Evolutionary conservation across 345 rosid species (phyloP), one percentile per base, ranked within the genome.

Genomic region (Dipteronia dyeriana): DNA sequence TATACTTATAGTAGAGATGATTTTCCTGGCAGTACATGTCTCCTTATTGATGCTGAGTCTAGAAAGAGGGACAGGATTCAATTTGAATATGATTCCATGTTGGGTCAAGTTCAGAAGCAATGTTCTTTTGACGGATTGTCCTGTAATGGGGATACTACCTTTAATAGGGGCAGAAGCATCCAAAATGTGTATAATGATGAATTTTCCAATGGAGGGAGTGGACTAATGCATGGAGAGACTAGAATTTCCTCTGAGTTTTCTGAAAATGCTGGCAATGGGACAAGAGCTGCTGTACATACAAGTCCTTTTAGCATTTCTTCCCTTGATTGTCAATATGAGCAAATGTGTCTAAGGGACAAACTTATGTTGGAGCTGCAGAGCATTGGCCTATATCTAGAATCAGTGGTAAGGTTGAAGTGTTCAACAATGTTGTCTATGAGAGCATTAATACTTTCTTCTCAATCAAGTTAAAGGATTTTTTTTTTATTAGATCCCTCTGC

Each of bases 321-420:
- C 12, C 53, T 66, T 65, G 81, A 84, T 83, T 64, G 82, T 67
- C 79, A 73, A 23, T 86, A 89, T 75, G 78, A 77, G 82, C 84
- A 86, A 16, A 75, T 80, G 51, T 79, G 71, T 77, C 61, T 87
- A 23, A 82, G 84, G 69, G 86, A 85, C 68, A 87, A 70, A 78
- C 81, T 86, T 71, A 54, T 86, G 65, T 51, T 83, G 82, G 92
- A 89, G 81, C 85, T 89, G 70, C 90, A 86, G 83, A 86, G 85
- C 74, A 73, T 89, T 77, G 90, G 88, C 39, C 70, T 87, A 59
- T 76, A 51, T 73, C 85, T 83, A 17, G 90, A 89, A 75, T 62
- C 80, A 71, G 85, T 89, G 89, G 92, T 89, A 84, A 74, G 68
- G 45, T 65, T 45, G 59, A 43, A 14, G 68, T 74, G 45, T 62